These are phyloP conservation scores for Neonectria sp. DNA, from an alignment of 2,329 filamentous ascomycete genomes.

Conservation along the genomic window DNA sequence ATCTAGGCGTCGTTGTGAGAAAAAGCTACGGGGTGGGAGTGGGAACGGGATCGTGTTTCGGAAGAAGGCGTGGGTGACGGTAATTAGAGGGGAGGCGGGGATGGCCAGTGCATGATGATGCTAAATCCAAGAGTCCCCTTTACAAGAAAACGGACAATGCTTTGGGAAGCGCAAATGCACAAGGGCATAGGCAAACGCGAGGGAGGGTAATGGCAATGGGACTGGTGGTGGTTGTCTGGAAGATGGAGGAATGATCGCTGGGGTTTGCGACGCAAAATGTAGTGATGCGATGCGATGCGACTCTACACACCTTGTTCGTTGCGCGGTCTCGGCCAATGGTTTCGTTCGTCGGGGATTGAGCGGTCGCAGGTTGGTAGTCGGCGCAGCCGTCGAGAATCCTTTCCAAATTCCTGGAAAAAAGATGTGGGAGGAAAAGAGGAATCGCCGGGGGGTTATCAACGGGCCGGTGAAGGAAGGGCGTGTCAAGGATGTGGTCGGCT, in stretches of 20 bases:
- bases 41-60: slow-evolving; percentile 34
- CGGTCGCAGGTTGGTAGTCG: slow-evolving; percentile 12
- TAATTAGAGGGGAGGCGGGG: slow-evolving; percentile 38
- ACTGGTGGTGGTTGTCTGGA: slow-evolving; percentile 10
- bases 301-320: slow-evolving; percentile 30
- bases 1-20: slow-evolving; percentile 27
- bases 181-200: slow-evolving; percentile 23
- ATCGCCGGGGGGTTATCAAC: slow-evolving; percentile 34
- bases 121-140: slow-evolving; percentile 27
- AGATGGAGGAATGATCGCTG: slow-evolving; percentile 21
- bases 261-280: slow-evolving; percentile 23
- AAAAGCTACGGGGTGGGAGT: slow-evolving; percentile 24
- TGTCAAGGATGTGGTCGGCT: slow-evolving; percentile 19
- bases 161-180: neutral
- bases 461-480: slow-evolving; percentile 24
- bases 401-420: slow-evolving; percentile 28
- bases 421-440: slow-evolving; percentile 24
- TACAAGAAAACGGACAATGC: slow-evolving; percentile 2
- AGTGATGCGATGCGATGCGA: slow-evolving; percentile 37
- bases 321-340: slow-evolving; percentile 19
- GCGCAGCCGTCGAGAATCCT: slow-evolving; percentile 29
- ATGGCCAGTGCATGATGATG: slow-evolving; percentile 44
- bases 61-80: slow-evolving; percentile 24
- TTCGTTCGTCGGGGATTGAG: slow-evolving; percentile 15
- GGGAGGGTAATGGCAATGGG: slow-evolving; percentile 4